Conservation (phyloP, 2,329 filamentous ascomycete genomes). For the Tothia fuscella region DNA sequence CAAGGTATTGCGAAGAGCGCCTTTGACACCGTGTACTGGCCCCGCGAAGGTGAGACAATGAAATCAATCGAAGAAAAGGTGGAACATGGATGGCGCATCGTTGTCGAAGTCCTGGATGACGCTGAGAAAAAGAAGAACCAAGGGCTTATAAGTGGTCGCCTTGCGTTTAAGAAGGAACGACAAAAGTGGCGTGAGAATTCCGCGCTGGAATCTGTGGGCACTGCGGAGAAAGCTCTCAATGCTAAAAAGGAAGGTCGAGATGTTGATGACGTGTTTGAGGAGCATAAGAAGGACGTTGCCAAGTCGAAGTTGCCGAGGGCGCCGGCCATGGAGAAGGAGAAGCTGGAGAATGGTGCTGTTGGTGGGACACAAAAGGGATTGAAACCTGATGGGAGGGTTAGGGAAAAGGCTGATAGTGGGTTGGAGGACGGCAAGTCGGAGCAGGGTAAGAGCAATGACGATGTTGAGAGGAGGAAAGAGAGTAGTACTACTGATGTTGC, state of each 20-base stretch:
- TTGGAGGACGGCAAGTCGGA: no score
- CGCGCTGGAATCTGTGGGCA: conserved; percentile 5
- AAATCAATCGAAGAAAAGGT: conserved; percentile 5
- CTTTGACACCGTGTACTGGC: neutral
- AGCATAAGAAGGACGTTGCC: neutral
- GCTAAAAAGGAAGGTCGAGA: conserved; percentile 7
- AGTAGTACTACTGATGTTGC: no score
- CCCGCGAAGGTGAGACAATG: neutral
- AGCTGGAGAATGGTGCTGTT: no score
- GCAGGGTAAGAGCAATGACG: no score
- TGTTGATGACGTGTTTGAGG: conserved; percentile 6
- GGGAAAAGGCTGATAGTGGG: no score
- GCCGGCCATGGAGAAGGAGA: no score
- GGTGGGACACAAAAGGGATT: no score
- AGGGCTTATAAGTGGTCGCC: neutral
- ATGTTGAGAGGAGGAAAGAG: no score
- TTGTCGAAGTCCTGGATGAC: conserved; percentile 4
- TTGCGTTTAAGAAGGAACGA: neutral
- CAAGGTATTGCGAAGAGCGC: neutral
- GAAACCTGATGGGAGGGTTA: no score
- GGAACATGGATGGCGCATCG: conserved; percentile 3
- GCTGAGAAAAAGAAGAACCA: neutral
- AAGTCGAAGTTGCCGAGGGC: no score
- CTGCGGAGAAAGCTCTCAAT: conserved; percentile 5
- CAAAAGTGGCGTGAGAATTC: conserved; percentile 3